Evolutionary conservation across 148 eudicot species (phyloP).

Genomic region (Rhododendron kiyosumense): DNA sequence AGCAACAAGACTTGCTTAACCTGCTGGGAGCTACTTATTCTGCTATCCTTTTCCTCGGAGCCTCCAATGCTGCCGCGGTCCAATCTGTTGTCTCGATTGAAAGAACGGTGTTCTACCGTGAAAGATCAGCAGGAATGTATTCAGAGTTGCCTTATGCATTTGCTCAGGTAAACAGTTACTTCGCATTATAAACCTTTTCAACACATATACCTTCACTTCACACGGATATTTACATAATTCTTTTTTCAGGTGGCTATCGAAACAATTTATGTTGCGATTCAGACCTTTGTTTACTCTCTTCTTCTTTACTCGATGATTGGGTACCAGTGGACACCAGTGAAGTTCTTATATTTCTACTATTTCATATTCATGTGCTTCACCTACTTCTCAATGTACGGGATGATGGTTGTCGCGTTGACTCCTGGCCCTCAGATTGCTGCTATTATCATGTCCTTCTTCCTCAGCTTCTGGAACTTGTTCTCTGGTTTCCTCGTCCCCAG

Average conservation of each 20-base stretch:
- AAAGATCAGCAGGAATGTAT: slow-evolving; percentile 53
- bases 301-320: slow-evolving; percentile 43
- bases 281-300: slow-evolving; percentile 37
- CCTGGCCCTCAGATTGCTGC: slow-evolving; percentile 41
- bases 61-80: slow-evolving; percentile 35
- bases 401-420: slow-evolving; percentile 53
- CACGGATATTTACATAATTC: not conserved
- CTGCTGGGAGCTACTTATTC: slow-evolving; percentile 45
- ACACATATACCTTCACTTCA: not conserved
- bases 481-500: slow-evolving; percentile 44
- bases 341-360: slow-evolving; percentile 39
- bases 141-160: slow-evolving; percentile 51
- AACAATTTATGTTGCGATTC: slow-evolving; percentile 29
- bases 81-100: slow-evolving; percentile 41
- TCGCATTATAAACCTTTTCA: not conserved
- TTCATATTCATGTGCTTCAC: slow-evolving; percentile 38
- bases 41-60: slow-evolving; percentile 43
- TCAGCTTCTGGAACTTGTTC: slow-evolving; percentile 48
- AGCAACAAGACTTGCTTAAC: slow-evolving; percentile 41
- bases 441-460: slow-evolving; percentile 43
- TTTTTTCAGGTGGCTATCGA: slow-evolving; percentile 25
- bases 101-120: slow-evolving; percentile 51
- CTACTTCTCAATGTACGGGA: slow-evolving; percentile 44
- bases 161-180: slow-evolving; percentile 29
- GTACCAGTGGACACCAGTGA: slow-evolving; percentile 22